A percentile compares a stretch with the other conserved stretches of the same genome.
Evolutionary conservation across 2,329 filamentous ascomycete species (phyloP).

Genomic region (Stemphylium vesicarium): DNA sequence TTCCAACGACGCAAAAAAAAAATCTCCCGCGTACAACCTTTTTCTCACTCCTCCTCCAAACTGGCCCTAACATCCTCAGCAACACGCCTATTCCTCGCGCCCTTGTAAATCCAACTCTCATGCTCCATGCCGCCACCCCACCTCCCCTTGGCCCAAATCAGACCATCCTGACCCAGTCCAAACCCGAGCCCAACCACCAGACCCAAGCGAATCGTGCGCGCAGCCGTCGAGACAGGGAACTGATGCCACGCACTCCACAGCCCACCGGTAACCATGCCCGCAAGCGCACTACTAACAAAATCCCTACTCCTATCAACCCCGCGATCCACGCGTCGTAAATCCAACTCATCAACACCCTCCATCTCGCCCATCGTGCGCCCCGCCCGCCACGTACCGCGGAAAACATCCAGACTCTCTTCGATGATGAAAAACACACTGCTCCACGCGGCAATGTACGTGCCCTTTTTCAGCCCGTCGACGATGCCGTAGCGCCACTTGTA

Average conservation of each 20-base stretch:
- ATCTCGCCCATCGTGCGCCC: slow-evolving; percentile 50
- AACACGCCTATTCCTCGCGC: slow-evolving; percentile 46
- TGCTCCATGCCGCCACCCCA: slow-evolving; percentile 59
- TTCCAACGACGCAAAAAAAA: too few relatives aligned
- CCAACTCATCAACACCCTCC: slow-evolving; percentile 46
- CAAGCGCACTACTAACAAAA: slow-evolving; percentile 79
- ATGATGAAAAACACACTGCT: slow-evolving; percentile 77
- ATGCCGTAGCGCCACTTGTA: slow-evolving; percentile 78
- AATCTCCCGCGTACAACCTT: too few relatives aligned
- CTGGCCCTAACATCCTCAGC: slow-evolving; percentile 12
- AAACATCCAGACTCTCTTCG: slow-evolving; percentile 84
- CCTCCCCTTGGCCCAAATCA: slow-evolving; percentile 73
- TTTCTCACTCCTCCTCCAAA: slow-evolving; percentile 6
- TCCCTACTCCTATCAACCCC: slow-evolving; percentile 60
- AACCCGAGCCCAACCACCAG: slow-evolving; percentile 79
- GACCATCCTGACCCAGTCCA: slow-evolving; percentile 78
- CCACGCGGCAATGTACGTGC: slow-evolving; percentile 72
- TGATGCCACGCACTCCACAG: slow-evolving; percentile 85
- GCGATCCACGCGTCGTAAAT: slow-evolving; percentile 33
- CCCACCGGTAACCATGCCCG: slow-evolving; percentile 83
- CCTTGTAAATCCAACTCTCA: slow-evolving; percentile 53
- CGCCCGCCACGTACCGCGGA: slow-evolving; percentile 54
- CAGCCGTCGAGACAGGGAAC: slow-evolving; percentile 71
- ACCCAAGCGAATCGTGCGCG: slow-evolving; percentile 75
- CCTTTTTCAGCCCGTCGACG: slow-evolving; percentile 79